Evolutionary conservation across 1,284 basidiomycete genomes (phyloP), one percentile per base, ranked within the genome.

Genomic region (Trametes pubescens): DNA sequence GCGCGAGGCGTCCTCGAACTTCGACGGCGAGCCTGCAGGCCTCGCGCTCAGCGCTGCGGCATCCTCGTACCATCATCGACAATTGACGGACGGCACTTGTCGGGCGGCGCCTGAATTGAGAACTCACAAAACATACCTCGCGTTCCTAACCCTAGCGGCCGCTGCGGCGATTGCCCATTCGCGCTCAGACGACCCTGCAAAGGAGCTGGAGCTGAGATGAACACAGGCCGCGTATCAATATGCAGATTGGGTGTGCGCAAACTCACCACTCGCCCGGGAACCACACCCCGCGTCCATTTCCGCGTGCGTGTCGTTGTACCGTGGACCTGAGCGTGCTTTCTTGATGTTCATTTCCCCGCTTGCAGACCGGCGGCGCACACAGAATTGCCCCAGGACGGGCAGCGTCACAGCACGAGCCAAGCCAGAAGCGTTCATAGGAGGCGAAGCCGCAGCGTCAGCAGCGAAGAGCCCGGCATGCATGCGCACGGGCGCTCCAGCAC

Each of bases 81-180:
- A 48, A 48, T 48, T 24, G 22, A 10, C 24, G 10, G 44, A 47
- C 44, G 6, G 22, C 22, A 5, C 13, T 16, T 8, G 35, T 43
- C 34, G 21, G 35, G 35, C 57, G 57, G 57, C 37, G 57, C 32
- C 24, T 52, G 48, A 59, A 59, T 34, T 4, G 29, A 34, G 10
- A 21, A 47, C 8, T 47, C 21, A 8, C 26, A n/a, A 46, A 18
- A 26, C 16, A 18, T 48, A 10, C n/a, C 35, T 21, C 34, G 35
- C 44, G 26, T 56, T 59, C 57, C 57, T 65, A 65, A 62, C 64
- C 64, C 64, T 57, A 65, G 54, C 52, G n/a, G 8, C n/a, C 51
- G n/a, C 35, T 22, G 34, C 34, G 14, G 51, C 34, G 53, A 55
- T 55, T 29, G 22, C 47, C 47, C 32, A 37, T 18, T 4, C 24